Conservation (phyloP, 202 grass and related monocot species). For the Zizania palustris region DNA sequence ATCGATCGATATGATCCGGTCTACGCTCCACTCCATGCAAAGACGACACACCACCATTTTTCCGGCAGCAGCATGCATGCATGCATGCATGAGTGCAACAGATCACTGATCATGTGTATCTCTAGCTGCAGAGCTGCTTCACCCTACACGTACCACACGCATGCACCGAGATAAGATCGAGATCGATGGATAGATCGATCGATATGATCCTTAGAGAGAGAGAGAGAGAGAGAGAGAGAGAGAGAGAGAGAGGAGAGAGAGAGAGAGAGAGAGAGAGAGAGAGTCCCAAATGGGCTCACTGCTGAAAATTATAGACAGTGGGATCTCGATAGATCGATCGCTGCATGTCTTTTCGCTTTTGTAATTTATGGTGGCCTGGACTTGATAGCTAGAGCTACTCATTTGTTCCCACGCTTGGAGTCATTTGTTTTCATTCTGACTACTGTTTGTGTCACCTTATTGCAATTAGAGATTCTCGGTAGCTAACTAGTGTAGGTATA, state of each 20-base stretch:
- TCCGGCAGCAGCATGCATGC: slow-evolving; percentile 28
- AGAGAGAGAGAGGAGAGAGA: too few species aligned
- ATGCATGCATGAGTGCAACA: too few species aligned
- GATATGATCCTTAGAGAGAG: neutral
- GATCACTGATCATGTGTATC: neutral
- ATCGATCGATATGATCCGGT: neutral
- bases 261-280: too few species aligned
- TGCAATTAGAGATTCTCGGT: too few species aligned
- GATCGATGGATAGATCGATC: too few species aligned
- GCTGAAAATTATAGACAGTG: slow-evolving; percentile 21
- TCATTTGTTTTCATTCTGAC: too few species aligned
- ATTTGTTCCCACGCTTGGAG: neutral
- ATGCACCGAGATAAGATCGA: too few species aligned
- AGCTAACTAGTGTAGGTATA: too few species aligned
- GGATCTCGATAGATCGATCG: neutral
- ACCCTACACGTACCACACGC: neutral
- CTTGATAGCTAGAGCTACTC: neutral
- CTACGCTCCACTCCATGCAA: slow-evolving; percentile 31
- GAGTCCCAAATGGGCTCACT: slow-evolving; percentile 40
- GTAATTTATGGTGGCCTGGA: slow-evolving; percentile 31
- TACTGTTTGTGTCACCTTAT: too few species aligned
- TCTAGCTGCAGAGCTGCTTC: neutral
- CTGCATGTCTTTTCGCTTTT: slow-evolving; percentile 19
- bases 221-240: neutral
- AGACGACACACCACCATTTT: slow-evolving; percentile 12